Evolutionary conservation across 495 filamentous ascomycete species (phyloP), one percentile per base, ranked within the genome.

Genomic region (Oidiodendron maius): DNA sequence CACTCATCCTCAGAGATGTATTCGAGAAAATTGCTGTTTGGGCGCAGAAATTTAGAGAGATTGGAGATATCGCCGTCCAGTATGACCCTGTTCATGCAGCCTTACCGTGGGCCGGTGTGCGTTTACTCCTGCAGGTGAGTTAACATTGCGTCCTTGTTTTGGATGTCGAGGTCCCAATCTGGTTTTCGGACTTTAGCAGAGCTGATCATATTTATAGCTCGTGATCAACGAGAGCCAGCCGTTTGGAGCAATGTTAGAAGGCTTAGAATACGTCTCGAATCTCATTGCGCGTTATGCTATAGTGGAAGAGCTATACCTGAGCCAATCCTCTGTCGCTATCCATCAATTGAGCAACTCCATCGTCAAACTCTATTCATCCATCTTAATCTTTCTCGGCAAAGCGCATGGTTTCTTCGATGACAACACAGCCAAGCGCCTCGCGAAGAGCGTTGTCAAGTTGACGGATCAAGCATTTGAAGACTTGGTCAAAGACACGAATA

Each of bases 61-160:
- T 69, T 40, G 70, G 66, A 13, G 65, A 71, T 46, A 43, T 26
- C 57, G 15, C 61, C 55, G 11, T 53, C 59, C 25, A 61, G 39
- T 64, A 65, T 53, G 69, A 73, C 57, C 66, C 69, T n/a, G 59
- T 37, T 2, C 68, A 73, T 61, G 62, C 64, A 16, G 60, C 65
- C 6, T 53, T 74, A 23, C 69, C 71, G 15, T 72, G 71, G 71
- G 70, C 68, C 11, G 67, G 47, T 1, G 51, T 70, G 10, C 52
- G 64, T 15, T 66, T 75, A 32, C 25, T 72, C 2, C 55, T 72
- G 17, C 59, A 67, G 50, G 60, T 67, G 4, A 34, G 23, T 37
- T 35, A 13, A 6, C 6, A 35, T 4, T 12, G 3, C 15, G 10
- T 40, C 20, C 21, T n/a, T 21, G 11, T 25, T 39, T 26, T 23